Evolutionary conservation across 1,284 basidiomycete genomes (phyloP).

Genomic region (Inonotus obliquus): DNA sequence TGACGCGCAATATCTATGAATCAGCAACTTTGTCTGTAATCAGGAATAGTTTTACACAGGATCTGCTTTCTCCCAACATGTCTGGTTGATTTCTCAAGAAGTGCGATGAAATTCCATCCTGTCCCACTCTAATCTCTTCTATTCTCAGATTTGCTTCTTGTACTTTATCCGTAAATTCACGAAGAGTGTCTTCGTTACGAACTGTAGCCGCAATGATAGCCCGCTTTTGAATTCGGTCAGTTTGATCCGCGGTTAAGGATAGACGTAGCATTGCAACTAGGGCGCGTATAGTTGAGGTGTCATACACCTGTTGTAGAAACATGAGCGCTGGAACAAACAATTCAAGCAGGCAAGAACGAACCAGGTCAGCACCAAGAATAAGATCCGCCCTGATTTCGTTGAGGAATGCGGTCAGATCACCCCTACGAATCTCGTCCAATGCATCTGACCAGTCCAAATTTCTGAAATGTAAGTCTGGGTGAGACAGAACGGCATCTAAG

Average conservation of each 20-base stretch:
- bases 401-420: conserved; percentile 27
- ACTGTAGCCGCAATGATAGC: conserved; percentile 59
- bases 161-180: not conserved
- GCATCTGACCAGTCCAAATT: conserved; percentile 64
- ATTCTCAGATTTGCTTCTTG: not conserved
- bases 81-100: conserved; percentile 7
- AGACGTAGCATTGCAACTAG: conserved; percentile 48
- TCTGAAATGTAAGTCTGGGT: conserved; percentile 39
- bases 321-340: not conserved
- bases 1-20: not conserved
- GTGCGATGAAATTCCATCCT: not conserved
- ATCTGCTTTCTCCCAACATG: not conserved
- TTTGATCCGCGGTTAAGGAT: conserved; percentile 33
- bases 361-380: conserved; percentile 69
- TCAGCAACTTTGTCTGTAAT: not conserved
- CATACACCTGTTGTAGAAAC: conserved; percentile 51
- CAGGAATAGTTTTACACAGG: conserved; percentile 8
- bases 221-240: conserved; percentile 20
- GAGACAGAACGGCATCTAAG: conserved; percentile 47
- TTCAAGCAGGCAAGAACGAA: conserved; percentile 29
- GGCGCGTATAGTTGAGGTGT: conserved; percentile 55
- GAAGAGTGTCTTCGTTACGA: conserved; percentile 40
- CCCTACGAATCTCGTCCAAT: conserved; percentile 3
- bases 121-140: not conserved
- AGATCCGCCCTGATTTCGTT: conserved; percentile 45